Evolutionary conservation across 2,329 filamentous ascomycete species (phyloP).

Genomic region (Calonectria hongkongensis): DNA sequence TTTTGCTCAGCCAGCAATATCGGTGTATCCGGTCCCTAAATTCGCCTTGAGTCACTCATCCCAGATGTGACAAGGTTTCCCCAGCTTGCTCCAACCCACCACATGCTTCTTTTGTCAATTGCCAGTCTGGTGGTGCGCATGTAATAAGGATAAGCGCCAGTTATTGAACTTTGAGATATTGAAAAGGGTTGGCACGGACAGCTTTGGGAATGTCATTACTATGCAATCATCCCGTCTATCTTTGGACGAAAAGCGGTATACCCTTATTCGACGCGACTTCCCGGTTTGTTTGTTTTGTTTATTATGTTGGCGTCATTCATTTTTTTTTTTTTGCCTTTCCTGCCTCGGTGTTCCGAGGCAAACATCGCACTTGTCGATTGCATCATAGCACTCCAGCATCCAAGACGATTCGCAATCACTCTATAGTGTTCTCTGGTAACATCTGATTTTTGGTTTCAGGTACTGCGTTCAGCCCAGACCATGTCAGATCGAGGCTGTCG

Average conservation of each 20-base stretch:
- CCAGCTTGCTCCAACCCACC: slow-evolving; percentile 25
- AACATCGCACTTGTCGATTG: neutral
- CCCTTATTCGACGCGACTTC: slow-evolving; percentile 1
- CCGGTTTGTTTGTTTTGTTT: neutral
- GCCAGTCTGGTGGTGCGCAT: slow-evolving; percentile 3
- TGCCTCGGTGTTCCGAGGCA: neutral
- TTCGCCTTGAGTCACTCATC: slow-evolving; percentile 16
- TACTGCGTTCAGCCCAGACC: slow-evolving; percentile 13
- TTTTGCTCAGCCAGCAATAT: slow-evolving; percentile 15
- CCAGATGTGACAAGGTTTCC: slow-evolving; percentile 34
- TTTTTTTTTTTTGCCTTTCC: too few species aligned
- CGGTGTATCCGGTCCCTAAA: slow-evolving; percentile 20
- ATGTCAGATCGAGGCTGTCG: slow-evolving; percentile 18
- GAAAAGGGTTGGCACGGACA: slow-evolving; percentile 20
- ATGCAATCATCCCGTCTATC: slow-evolving; percentile 21
- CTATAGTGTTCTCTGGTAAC: neutral
- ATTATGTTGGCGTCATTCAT: too few species aligned
- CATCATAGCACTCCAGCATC: slow-evolving; percentile 1
- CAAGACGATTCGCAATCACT: slow-evolving; percentile 9
- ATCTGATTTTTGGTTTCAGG: slow-evolving; percentile 37
- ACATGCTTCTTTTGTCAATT: slow-evolving; percentile 15
- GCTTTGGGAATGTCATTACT: slow-evolving; percentile 26
- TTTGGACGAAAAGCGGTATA: slow-evolving; percentile 14
- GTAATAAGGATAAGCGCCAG: slow-evolving; percentile 23
- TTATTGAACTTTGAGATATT: slow-evolving; percentile 18